Evolutionary conservation across 2,329 filamentous ascomycete genomes (phyloP), one percentile per base, ranked within the genome.

Genomic region (Cladosporium sp.): DNA sequence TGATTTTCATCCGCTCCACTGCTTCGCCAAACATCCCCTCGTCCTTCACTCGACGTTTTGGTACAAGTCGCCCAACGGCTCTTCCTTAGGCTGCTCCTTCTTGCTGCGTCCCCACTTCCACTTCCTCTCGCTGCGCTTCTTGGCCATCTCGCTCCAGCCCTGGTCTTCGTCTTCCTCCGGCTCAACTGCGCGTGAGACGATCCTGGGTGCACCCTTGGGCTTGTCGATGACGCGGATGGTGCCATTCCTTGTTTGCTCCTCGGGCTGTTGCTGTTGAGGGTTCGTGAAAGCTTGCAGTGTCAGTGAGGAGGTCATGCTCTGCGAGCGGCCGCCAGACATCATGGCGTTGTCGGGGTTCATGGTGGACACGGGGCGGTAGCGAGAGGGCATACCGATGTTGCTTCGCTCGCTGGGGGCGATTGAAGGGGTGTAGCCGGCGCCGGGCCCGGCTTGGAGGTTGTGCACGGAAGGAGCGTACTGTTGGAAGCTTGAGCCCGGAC

Each of bases 341-440:
- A 44, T 55, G n/a, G 68, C 64, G 64, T 34, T 54, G 61, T 55
- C 70, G 63, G 60, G 61, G 49, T 54, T 51, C 61, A 64, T 64
- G n/a, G 65, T 68, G 59, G 21, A 90, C 89, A 98, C 94, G 1
- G 95, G 93, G 55, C 95, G 87, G 80, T 99, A 99, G 54, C 95
- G 88, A 36, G 92, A 90, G 10, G 95, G 93, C 62, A 96, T 85
- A 18, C 95, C 95, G 68, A 97, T 83, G 77, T 96, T 98, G 83
- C 93, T 98, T 68, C 95, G 90, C 80, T 98, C 95, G 5, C 92
- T 97, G 1, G 95, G 95, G 2, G 95, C 94, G 71, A 99, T 96
- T 0, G 94, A 98, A 0, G 93, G 88, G 0, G 93, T 86, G 78
- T 98, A 98, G 10, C 87, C 88, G 57, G 81, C 71, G 47, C 73